A percentile compares a stretch with the other conserved stretches of the same genome.
phyloP scores from a whole-genome alignment of 2,329 filamentous ascomycete species.

The Calonectria naviculata region DNA sequence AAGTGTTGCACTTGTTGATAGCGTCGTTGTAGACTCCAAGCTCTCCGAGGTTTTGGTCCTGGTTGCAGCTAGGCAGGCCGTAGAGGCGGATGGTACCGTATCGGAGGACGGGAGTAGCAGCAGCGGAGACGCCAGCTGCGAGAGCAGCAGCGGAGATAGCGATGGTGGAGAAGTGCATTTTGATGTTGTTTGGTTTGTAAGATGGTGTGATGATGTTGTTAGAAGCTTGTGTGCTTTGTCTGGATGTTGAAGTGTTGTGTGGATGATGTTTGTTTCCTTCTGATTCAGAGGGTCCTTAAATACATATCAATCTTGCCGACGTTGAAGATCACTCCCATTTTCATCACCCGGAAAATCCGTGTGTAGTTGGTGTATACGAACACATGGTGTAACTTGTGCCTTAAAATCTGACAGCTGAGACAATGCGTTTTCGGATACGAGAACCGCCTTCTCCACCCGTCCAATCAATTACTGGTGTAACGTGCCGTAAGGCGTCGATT shows the following conservation, averaged over 20 bases:
- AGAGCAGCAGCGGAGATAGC: neutral
- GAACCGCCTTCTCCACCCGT: neutral
- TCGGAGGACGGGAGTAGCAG: neutral
- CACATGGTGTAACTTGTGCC: neutral
- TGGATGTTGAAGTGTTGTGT: neutral
- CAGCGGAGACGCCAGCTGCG: neutral
- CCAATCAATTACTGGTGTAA: neutral
- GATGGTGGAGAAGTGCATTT: neutral
- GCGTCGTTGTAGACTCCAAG: neutral
- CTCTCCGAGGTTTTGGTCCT: neutral
- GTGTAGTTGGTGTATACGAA: too few relatives aligned
- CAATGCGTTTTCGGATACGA: neutral
- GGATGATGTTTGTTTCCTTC: neutral
- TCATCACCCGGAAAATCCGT: neutral
- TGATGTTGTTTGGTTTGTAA: neutral
- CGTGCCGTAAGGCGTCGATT: neutral
- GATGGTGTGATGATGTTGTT: neutral
- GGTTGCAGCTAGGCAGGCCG: neutral
- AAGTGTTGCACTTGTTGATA: neutral
- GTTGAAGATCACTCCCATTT: neutral
- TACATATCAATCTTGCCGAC: neutral
- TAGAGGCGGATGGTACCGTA: neutral
- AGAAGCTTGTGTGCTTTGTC: neutral
- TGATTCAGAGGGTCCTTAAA: neutral
- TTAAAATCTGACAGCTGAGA: neutral